phyloP scores from a whole-genome alignment of 805 yeast species.

The Saccharomyces paradoxus region DNA sequence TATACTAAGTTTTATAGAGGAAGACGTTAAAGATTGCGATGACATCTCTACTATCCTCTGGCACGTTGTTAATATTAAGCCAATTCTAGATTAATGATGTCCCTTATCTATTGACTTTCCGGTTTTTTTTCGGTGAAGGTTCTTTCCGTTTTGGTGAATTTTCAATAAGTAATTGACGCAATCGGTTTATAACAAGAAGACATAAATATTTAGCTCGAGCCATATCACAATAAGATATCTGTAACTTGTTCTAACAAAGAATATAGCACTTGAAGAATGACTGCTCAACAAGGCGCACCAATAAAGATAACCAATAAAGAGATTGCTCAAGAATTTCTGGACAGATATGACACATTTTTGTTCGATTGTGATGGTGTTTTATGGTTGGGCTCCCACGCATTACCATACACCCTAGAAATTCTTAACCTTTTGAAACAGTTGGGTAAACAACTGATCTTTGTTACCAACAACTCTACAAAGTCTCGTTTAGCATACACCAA shows the following conservation, averaged over 20 bases:
- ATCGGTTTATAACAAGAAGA: neutral
- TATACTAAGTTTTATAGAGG: too few relatives aligned
- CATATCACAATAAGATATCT: neutral
- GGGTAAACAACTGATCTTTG: slow-evolving; percentile 73
- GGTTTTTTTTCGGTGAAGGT: neutral
- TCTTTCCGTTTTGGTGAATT: neutral
- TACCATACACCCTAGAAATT: slow-evolving; percentile 76
- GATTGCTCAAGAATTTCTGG: slow-evolving; percentile 48
- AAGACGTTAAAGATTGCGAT: too few relatives aligned
- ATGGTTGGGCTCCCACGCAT: slow-evolving; percentile 79
- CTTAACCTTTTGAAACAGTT: slow-evolving; percentile 44
- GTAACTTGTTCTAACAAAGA: neutral
- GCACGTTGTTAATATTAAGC: neutral
- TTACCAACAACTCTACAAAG: slow-evolving; percentile 92
- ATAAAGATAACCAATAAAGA: slow-evolving; percentile 40
- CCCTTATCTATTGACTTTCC: neutral
- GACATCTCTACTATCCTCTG: neutral
- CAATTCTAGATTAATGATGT: neutral
- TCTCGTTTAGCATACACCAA: slow-evolving; percentile 67
- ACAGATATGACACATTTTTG: slow-evolving; percentile 70
- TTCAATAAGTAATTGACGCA: neutral
- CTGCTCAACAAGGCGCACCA: slow-evolving; percentile 24
- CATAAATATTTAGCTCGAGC: neutral
- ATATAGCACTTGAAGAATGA: neutral
- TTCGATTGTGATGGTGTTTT: slow-evolving; percentile 97